Percentiles rank a stretch among this genome's conserved stretches.
Conservation (phyloP, 495 filamentous ascomycete genomes). For the Aspergillus steynii region DNA sequence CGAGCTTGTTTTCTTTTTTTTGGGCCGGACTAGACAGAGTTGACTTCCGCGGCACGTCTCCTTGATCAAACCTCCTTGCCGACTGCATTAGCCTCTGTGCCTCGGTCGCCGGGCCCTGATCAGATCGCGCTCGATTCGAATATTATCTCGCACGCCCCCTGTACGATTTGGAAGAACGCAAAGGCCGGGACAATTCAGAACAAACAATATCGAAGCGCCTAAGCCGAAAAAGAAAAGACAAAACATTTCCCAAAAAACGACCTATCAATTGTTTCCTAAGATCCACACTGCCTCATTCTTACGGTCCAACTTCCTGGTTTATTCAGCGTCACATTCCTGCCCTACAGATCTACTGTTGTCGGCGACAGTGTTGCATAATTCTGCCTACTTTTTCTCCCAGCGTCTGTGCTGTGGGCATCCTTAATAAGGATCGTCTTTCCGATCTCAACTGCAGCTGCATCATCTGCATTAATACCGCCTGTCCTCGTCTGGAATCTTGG, state of each 20-base stretch:
- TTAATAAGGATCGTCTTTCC: constrained; percentile 43
- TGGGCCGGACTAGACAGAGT: constrained; percentile 39
- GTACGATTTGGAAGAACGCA: constrained; percentile 11
- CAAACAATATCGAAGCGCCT: constrained; percentile 10
- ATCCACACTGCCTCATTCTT: constrained; percentile 21
- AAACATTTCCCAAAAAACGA: constrained; percentile 21
- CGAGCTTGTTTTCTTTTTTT: constrained; percentile 18
- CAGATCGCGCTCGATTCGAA: constrained; percentile 35
- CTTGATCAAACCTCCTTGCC: constrained; percentile 43
- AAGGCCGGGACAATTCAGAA: constrained; percentile 9
- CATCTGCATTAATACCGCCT: constrained; percentile 28
- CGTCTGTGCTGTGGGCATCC: constrained; percentile 27
- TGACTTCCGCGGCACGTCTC: constrained; percentile 42
- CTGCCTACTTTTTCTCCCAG: constrained; percentile 18
- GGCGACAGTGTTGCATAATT: constrained; percentile 29
- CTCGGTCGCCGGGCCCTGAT: constrained; percentile 25
- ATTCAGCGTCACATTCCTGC: constrained; percentile 47
- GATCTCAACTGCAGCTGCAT: constrained; percentile 45
- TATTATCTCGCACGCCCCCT: constrained; percentile 12
- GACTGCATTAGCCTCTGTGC: constrained; percentile 30
- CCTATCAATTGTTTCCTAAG: constrained; percentile 29
- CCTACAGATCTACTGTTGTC: constrained; percentile 42
- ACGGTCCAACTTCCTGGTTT: constrained; percentile 26
- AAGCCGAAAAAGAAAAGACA: constrained; percentile 27
- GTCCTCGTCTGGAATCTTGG: constrained; percentile 31